Evolutionary conservation across 1,284 basidiomycete genomes (phyloP).

Genomic region (Omphalotus olearius): DNA sequence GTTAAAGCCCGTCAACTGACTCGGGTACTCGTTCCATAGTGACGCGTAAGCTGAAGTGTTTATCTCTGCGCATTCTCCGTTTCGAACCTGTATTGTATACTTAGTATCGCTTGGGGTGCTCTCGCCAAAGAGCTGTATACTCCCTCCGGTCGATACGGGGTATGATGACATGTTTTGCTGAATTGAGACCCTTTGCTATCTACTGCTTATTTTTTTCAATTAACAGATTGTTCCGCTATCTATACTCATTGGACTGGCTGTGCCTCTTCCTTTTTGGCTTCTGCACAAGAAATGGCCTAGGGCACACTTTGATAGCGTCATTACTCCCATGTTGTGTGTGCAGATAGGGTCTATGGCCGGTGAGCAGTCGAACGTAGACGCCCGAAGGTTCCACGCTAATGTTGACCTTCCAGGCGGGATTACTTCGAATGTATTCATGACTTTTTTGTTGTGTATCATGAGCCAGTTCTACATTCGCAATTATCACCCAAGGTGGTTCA

Average conservation of each 20-base stretch:
- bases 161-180: constrained; percentile 12
- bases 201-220: neutral
- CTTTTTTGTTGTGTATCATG: constrained; percentile 47
- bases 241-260: constrained; percentile 45
- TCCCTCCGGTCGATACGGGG: constrained; percentile 41
- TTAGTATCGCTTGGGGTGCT: constrained; percentile 51
- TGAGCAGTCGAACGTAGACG: neutral
- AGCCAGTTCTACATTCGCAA: constrained; percentile 23
- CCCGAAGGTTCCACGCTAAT: neutral
- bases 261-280: constrained; percentile 53
- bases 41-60: constrained; percentile 13
- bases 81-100: neutral
- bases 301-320: constrained; percentile 39
- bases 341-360: constrained; percentile 16
- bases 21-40: constrained; percentile 1
- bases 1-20: neutral
- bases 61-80: neutral
- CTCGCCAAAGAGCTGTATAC: constrained; percentile 51
- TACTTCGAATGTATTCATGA: constrained; percentile 48
- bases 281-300: constrained; percentile 45
- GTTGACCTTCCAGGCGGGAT: constrained; percentile 34
- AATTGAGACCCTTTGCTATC: neutral
- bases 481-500: constrained; percentile 44
- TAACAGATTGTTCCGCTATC: constrained; percentile 45
- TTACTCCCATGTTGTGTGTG: constrained; percentile 44